These are phyloP conservation scores for Triticum monococcum DNA, from an alignment of 176 grass and related monocot species.

Conservation along the genomic window DNA sequence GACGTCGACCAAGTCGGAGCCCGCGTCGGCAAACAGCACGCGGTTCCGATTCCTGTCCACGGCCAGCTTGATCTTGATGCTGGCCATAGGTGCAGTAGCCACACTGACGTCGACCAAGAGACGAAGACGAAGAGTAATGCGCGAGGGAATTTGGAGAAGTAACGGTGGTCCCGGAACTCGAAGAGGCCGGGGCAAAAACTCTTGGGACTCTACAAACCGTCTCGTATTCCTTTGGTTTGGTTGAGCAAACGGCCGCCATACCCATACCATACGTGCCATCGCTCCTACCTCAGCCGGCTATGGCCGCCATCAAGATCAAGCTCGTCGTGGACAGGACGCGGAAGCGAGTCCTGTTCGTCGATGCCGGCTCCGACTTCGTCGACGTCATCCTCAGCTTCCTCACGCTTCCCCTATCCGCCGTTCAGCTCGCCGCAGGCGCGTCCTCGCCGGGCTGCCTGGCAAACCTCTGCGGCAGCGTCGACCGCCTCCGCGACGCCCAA, in stretches of 20 bases:
- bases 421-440: not conserved
- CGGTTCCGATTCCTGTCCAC: too few species aligned
- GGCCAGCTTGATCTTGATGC: too few species aligned
- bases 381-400: not conserved
- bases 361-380: not conserved
- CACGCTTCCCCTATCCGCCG: not conserved
- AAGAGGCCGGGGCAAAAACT: too few species aligned
- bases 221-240: too few species aligned
- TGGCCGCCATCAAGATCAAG: not conserved
- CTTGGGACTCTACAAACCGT: not conserved
- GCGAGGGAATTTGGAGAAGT: too few species aligned
- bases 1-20: constrained; percentile 21
- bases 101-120: too few species aligned
- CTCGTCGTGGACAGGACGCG: not conserved
- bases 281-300: too few species aligned
- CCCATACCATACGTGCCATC: too few species aligned
- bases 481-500: not conserved
- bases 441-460: not conserved
- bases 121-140: too few species aligned
- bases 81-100: too few species aligned
- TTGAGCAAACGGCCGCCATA: too few species aligned
- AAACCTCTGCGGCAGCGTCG: not conserved
- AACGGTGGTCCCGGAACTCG: too few species aligned
- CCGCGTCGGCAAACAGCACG: constrained; percentile 11
- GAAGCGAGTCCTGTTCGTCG: not conserved